Evolutionary conservation across 2,329 filamentous ascomycete genomes (phyloP), one percentile per base, ranked within the genome.

Genomic region (Cadophora sp.): DNA sequence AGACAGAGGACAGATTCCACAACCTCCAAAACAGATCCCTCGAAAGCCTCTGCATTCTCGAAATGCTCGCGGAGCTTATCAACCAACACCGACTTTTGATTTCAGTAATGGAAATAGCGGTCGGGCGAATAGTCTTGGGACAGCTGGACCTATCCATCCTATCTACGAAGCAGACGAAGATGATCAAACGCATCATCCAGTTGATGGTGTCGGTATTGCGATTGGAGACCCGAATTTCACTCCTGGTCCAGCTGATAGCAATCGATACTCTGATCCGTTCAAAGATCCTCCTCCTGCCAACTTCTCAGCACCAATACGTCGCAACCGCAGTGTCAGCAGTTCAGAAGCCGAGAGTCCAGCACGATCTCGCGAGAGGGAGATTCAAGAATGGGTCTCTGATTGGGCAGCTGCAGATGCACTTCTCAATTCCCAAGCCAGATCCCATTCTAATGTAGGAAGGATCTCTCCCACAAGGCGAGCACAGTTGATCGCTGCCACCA

Each of bases 101-200:
- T 71, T 72, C 43, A 70, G 59, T 30, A 56, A 16, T 9, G 62
- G 53, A 22, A 53, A 27, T 9, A 59, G 50, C 14, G 79, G 78
- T 51, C 80, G 84, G 60, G 77, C 70, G 7, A 75, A 81, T 39
- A 82, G 79, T 65, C 81, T 83, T 20, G 81, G 81, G 8, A 77
- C 76, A 56, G 83, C 84, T 39, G 83, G 83, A 3, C 79, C 81
- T 27, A 90, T 90, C 30, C 87, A 89, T 73, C 85, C 87, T 0
- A 90, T 90, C 55, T 87, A 88, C 14, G 87, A 89, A 66, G 87
- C 89, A 69, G 85, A 88, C 60, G 85, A 87, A 66, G 80, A 80
- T 30, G 73, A 73, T 30, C 65, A 70, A 45, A 62, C 59, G 11
- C 47, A 63, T 18, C 59, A 66, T 22, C 66, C 56, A 8, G 62